Percentiles rank a stretch among this genome's conserved stretches.
Conservation (phyloP, 2,329 filamentous ascomycete genomes). For the Xylaria sp. region DNA sequence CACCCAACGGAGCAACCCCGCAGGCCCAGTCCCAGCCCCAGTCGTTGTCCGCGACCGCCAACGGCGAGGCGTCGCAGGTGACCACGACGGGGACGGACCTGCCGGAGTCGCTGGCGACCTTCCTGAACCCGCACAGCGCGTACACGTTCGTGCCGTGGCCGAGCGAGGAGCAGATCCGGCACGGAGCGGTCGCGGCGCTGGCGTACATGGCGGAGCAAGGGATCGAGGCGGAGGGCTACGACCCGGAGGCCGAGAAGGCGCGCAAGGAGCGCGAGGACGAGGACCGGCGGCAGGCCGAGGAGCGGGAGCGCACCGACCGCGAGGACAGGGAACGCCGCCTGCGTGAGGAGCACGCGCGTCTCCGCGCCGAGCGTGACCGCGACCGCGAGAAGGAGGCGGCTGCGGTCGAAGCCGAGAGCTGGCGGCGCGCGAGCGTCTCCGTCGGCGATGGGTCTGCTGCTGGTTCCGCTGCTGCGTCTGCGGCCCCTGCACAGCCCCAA, state of each 20-base stretch:
- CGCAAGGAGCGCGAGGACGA: slow-evolving; percentile 55
- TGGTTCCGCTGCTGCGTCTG: background rate
- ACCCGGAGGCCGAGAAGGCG: slow-evolving; percentile 61
- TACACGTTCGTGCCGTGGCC: slow-evolving; percentile 80
- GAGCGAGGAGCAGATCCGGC: slow-evolving; percentile 69
- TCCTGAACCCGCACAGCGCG: slow-evolving; percentile 61
- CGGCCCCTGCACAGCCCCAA: slow-evolving; percentile 23
- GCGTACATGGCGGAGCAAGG: slow-evolving; percentile 67
- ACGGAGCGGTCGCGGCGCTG: slow-evolving; percentile 68
- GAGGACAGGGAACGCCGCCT: slow-evolving; percentile 53
- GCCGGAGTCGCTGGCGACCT: slow-evolving; percentile 54
- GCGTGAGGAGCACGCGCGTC: slow-evolving; percentile 47
- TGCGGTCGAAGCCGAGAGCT: slow-evolving; percentile 40
- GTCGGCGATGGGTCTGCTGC: background rate
- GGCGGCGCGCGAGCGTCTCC: slow-evolving; percentile 29
- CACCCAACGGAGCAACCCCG: slow-evolving; percentile 32
- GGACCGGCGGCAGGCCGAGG: slow-evolving; percentile 53
- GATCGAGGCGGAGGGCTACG: slow-evolving; percentile 64
- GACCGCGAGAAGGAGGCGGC: slow-evolving; percentile 48
- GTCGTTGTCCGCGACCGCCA: background rate
- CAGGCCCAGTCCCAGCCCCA: background rate
- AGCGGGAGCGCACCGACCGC: slow-evolving; percentile 52
- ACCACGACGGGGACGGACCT: slow-evolving; percentile 47
- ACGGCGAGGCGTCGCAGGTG: background rate
- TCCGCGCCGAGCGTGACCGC: slow-evolving; percentile 43